These are phyloP conservation scores for Aspergillus piperis DNA, from an alignment of 2,329 filamentous ascomycete genomes.

Conservation along the genomic window DNA sequence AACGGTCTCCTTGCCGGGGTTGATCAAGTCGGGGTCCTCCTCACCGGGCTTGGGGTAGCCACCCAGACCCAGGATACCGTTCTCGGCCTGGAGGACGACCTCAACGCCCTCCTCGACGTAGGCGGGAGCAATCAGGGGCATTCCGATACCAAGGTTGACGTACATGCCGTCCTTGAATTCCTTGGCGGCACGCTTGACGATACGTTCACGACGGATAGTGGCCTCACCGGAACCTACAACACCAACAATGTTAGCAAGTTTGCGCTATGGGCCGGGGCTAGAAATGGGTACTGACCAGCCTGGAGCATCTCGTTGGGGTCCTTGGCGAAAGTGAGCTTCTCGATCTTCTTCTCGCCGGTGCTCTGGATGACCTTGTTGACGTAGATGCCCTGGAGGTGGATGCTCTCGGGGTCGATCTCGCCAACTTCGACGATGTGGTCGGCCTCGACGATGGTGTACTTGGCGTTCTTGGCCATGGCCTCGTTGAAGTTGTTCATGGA, in stretches of 20 bases:
- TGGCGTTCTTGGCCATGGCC: constrained; percentile 79
- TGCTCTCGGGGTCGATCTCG: constrained; percentile 69
- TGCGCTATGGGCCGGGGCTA: background rate
- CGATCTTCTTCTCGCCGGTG: constrained; percentile 70
- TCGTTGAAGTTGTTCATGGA: constrained; percentile 74
- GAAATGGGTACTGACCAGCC: constrained; percentile 53
- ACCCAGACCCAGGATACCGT: constrained; percentile 81
- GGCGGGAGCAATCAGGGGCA: constrained; percentile 78
- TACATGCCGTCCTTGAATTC: constrained; percentile 90
- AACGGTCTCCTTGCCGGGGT: constrained; percentile 85
- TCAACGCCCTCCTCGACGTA: constrained; percentile 69
- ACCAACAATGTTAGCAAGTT: constrained; percentile 44
- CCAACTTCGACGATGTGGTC: constrained; percentile 79
- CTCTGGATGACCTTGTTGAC: constrained; percentile 78
- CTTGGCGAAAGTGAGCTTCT: constrained; percentile 77
- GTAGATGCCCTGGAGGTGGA: constrained; percentile 82
- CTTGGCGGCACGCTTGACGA: constrained; percentile 75
- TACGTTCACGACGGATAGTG: constrained; percentile 74
- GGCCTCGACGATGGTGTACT: constrained; percentile 78
- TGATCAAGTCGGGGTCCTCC: constrained; percentile 77
- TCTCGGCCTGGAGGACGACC: constrained; percentile 84
- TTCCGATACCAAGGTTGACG: constrained; percentile 81
- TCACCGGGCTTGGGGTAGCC: constrained; percentile 71
- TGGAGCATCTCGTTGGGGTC: constrained; percentile 54
- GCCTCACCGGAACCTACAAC: constrained; percentile 54